Evolutionary conservation across 2,329 filamentous ascomycete species (phyloP), one percentile per base, ranked within the genome.

Genomic region (Botrytis cinerea): DNA sequence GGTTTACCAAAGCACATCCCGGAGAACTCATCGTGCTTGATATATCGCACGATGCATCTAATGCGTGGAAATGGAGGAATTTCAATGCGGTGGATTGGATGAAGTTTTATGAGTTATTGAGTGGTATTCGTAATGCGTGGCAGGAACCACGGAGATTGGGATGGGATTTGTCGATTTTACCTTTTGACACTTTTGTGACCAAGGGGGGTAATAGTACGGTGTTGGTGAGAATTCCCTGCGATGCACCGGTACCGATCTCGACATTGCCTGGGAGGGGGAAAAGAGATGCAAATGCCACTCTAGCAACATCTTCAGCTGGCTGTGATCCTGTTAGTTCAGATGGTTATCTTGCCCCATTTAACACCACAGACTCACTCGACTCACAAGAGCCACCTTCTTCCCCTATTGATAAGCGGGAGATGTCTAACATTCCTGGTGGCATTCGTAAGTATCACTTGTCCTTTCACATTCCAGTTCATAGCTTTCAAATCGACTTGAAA

Each of bases 11-110:
- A 14, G 72, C 75, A 28, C 20, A 76, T 62, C 77, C 77, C 0
- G 76, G 78, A 0, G 78, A 79, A 70, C 74, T 79, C 9, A 77
- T 78, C 48, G 71, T 78, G 35, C 67, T 79, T 10, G 77, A 79
- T 54, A 59, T 79, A 10, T 73, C 63, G 18, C 77, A 78, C 57
- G 77, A 79, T 70, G 63, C 74, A 51, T 63, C 75, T 48, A 32
- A n/a, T 32, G 35, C 10, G 14, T 35, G 51, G 2, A 25, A 20
- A 38, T 70, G 57, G 28, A 70, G 4, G 28, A 20, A 28, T 5
- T 51, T 51, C 62, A 12, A 25, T 59, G 62, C 32, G 25, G 32
- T 22, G n/a, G 51, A 70, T 75, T 78, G 78, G 78, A 63, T 73
- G 48, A 43, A 63, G 5, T 46, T 78, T 9, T 78, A 75, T 35